Evolutionary conservation across 139 green algal species (phyloP).

Genomic region (Chlamydomonas incerta): DNA sequence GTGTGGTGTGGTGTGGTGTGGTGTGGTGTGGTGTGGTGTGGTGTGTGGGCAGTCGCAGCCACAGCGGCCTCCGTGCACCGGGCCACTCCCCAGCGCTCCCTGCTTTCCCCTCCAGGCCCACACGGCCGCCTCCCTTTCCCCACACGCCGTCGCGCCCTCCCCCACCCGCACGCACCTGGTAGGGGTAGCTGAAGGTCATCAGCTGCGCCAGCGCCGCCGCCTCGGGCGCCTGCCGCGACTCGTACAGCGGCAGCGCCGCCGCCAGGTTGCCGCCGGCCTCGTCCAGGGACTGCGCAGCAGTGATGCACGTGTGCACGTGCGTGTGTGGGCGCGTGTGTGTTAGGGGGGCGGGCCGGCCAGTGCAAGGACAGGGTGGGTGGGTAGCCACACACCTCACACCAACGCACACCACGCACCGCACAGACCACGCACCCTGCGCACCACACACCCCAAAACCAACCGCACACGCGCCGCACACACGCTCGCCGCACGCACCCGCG

Average conservation of each 20-base stretch:
- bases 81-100: too few relatives aligned
- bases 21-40: too few relatives aligned
- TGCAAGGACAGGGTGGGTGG: neutral
- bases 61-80: too few relatives aligned
- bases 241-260: slow-evolving; percentile 1
- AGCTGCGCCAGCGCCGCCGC: slow-evolving; percentile 37
- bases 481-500: neutral
- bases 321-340: neutral
- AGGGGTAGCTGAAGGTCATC: slow-evolving; percentile 43
- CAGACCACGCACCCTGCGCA: too few relatives aligned
- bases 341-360: too few relatives aligned
- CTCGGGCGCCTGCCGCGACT: slow-evolving; percentile 7
- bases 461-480: too few relatives aligned
- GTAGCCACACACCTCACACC: too few relatives aligned
- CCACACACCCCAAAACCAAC: too few relatives aligned
- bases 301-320: too few relatives aligned
- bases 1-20: neutral
- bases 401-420: too few relatives aligned
- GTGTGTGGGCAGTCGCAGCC: too few relatives aligned
- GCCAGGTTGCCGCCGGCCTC: neutral
- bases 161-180: slow-evolving; percentile 11
- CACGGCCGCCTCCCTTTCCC: neutral
- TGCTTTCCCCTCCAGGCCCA: neutral
- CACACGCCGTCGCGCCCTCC: neutral
- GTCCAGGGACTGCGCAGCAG: slow-evolving; percentile 13